phyloP scores from a whole-genome alignment of 768 basidiomycete genomes.

The Auricularia cornea region DNA sequence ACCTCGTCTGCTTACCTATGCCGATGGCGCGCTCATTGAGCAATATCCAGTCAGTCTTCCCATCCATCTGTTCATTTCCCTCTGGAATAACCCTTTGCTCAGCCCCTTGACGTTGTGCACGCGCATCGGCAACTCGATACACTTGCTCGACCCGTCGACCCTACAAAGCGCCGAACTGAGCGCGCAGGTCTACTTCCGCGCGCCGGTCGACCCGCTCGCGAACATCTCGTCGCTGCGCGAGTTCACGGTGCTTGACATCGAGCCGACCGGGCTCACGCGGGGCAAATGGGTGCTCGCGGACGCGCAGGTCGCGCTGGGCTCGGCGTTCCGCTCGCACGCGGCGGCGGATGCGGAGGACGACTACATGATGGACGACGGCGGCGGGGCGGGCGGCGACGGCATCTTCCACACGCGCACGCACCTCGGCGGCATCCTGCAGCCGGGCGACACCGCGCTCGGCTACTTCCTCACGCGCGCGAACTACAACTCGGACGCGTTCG shows the following conservation, averaged over 20 bases:
- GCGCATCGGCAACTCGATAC: constrained; percentile 86
- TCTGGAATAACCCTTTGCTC: not conserved
- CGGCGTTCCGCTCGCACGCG: constrained; percentile 58
- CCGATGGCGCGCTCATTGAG: constrained; percentile 75
- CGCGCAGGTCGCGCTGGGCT: constrained; percentile 82
- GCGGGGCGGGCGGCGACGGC: constrained; percentile 50
- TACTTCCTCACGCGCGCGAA: constrained; percentile 85
- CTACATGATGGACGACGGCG: constrained; percentile 54
- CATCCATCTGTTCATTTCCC: not conserved
- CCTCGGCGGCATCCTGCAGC: constrained; percentile 86
- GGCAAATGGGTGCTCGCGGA: constrained; percentile 81
- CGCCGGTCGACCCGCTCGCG: constrained; percentile 79
- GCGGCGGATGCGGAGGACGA: constrained; percentile 36
- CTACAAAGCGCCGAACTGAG: constrained; percentile 77
- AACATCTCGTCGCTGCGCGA: constrained; percentile 80
- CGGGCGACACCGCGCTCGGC: constrained; percentile 88
- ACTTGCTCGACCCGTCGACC: constrained; percentile 83
- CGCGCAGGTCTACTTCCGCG: constrained; percentile 80
- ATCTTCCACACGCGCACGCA: constrained; percentile 97
- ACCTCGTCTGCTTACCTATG: constrained; percentile 81
- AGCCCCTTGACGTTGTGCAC: constrained; percentile 77
- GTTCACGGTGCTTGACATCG: constrained; percentile 92
- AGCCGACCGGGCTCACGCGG: constrained; percentile 60
- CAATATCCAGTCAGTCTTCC: constrained; percentile 63
- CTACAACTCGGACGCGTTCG: constrained; percentile 86